Conservation (phyloP, 177 flowering plant species). For the Vitis hybrid region DNA sequence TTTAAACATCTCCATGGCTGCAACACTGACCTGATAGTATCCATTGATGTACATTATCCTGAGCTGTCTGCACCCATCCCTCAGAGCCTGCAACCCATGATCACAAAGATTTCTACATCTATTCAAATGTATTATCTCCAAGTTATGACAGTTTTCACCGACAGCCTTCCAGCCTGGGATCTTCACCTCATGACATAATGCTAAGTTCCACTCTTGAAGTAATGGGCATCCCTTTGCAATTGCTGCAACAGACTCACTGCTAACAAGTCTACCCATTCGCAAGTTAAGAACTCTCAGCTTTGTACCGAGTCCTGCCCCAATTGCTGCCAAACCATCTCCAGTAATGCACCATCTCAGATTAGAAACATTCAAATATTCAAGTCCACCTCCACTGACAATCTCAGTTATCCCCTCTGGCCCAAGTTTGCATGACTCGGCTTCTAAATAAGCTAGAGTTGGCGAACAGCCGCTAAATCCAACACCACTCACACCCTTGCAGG, state of each 20-base stretch:
- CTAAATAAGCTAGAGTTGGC: conserved; percentile 42
- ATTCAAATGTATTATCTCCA: conserved; percentile 70
- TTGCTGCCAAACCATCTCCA: conserved; percentile 46
- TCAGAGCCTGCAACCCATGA: conserved; percentile 49
- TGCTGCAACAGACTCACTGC: conserved; percentile 43
- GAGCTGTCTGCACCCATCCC: conserved; percentile 56
- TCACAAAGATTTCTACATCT: conserved; percentile 62
- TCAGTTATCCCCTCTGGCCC: conserved; percentile 56
- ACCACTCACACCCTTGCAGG: conserved; percentile 49
- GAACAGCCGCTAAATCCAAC: conserved; percentile 64
- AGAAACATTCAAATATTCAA: conserved; percentile 56
- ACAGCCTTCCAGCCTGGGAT: conserved; percentile 64
- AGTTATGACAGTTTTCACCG: conserved; percentile 43
- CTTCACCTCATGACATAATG: conserved; percentile 55
- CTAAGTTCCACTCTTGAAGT: conserved; percentile 69
- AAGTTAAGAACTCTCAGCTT: conserved; percentile 53
- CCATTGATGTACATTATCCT: conserved; percentile 40
- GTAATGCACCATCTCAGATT: conserved; percentile 29
- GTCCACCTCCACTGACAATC: conserved; percentile 62
- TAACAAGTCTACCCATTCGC: conserved; percentile 52
- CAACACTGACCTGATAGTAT: conserved; percentile 25
- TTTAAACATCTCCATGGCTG: conserved; percentile 57
- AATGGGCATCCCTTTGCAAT: conserved; percentile 73
- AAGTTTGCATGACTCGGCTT: conserved; percentile 65
- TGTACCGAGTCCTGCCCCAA: conserved; percentile 51